phyloP scores from a whole-genome alignment of 2,329 filamentous ascomycete species.

The Aspergillus latus region DNA sequence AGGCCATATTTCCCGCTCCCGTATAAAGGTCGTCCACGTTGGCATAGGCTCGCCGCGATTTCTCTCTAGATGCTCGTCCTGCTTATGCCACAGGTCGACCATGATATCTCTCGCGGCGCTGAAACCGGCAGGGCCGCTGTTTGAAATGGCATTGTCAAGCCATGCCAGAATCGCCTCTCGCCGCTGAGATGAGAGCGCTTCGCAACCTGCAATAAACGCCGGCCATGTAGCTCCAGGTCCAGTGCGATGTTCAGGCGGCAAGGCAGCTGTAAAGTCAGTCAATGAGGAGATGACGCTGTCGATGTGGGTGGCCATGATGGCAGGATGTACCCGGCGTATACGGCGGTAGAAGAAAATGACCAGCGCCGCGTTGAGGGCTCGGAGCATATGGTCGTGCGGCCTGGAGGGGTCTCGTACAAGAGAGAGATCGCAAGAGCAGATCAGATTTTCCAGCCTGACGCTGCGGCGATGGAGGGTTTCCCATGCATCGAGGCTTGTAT shows the following conservation, averaged over 20 bases:
- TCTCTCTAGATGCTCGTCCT: conserved; percentile 26
- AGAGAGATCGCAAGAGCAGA: conserved; percentile 32
- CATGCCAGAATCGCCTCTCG: conserved; percentile 25
- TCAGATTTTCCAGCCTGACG: conserved; percentile 34
- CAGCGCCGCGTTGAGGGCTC: conserved; percentile 41
- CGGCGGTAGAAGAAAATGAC: conserved; percentile 47
- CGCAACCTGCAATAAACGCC: conserved; percentile 44
- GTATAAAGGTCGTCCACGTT: conserved; percentile 31
- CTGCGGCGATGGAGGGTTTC: conserved; percentile 31
- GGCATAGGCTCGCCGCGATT: conserved; percentile 26
- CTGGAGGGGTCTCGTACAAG: conserved; percentile 17
- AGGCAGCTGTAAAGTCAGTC: conserved; percentile 29
- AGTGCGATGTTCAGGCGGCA: conserved; percentile 15
- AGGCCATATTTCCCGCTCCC: conserved; percentile 28
- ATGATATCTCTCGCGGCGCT: conserved; percentile 30
- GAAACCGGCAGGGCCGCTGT: conserved; percentile 27
- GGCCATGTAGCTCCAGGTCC: conserved; percentile 40
- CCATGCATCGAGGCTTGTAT: conserved; percentile 25
- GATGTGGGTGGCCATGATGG: conserved; percentile 41
- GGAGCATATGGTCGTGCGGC: conserved; percentile 36
- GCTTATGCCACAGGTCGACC: conserved; percentile 29
- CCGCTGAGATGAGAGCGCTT: conserved; percentile 29
- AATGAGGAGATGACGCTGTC: conserved; percentile 36
- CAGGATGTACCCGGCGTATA: conserved; percentile 40
- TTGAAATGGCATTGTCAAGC: conserved; percentile 28